Evolutionary conservation across 2,329 filamentous ascomycete species (phyloP).

Genomic region (Colletotrichum ledebouriae): DNA sequence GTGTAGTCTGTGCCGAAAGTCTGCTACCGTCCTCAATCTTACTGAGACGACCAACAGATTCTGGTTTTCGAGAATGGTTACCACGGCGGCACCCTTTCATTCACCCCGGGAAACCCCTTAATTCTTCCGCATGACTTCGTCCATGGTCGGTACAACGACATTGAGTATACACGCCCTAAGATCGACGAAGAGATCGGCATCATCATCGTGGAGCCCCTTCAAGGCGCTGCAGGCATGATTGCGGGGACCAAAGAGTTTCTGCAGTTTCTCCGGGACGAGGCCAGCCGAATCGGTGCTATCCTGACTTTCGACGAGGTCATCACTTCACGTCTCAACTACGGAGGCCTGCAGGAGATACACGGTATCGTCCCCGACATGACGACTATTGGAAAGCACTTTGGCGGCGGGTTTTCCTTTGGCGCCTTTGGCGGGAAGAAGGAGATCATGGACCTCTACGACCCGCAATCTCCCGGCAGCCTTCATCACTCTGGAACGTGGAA

Average conservation of each 20-base stretch:
- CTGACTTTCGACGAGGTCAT: slow-evolving; percentile 81
- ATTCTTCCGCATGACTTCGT: slow-evolving; percentile 69
- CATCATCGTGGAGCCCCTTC: slow-evolving; percentile 76
- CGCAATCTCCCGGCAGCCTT: slow-evolving; percentile 49
- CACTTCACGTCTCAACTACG: slow-evolving; percentile 69
- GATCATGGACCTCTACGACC: slow-evolving; percentile 72
- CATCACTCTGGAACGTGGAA: slow-evolving; percentile 43
- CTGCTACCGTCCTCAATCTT: accelerated
- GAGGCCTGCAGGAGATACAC: slow-evolving; percentile 61
- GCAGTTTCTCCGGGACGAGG: slow-evolving; percentile 36
- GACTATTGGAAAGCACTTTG: slow-evolving; percentile 76
- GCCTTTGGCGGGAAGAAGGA: slow-evolving; percentile 73
- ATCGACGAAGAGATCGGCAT: slow-evolving; percentile 66
- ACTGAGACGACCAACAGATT: slow-evolving; percentile 5
- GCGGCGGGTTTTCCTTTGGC: slow-evolving; percentile 75
- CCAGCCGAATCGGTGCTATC: slow-evolving; percentile 58
- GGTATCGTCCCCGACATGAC: slow-evolving; percentile 70
- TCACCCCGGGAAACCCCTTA: slow-evolving; percentile 52
- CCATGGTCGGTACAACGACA: slow-evolving; percentile 73
- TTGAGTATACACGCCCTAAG: slow-evolving; percentile 60
- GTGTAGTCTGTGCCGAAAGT: accelerated
- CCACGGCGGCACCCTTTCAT: slow-evolving; percentile 61
- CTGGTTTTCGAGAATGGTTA: slow-evolving; percentile 65
- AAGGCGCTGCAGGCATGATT: slow-evolving; percentile 72
- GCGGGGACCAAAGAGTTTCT: slow-evolving; percentile 63